Base-by-base conservation (phyloP, 73 alveolate genomes). In the Symbiodinium natans region DNA sequence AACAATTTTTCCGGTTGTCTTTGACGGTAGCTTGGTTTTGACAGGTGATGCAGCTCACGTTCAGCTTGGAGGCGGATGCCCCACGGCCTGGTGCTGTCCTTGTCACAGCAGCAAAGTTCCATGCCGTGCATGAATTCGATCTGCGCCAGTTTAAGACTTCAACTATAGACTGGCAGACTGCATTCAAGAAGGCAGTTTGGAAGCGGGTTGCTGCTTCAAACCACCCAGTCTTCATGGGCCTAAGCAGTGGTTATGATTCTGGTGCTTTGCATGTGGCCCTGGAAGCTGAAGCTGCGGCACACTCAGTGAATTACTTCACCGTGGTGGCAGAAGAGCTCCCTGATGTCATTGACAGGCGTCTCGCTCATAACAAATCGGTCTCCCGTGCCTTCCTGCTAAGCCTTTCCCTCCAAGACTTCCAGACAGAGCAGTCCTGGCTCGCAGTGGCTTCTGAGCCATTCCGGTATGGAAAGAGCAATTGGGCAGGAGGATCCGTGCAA, bases 401-500 rank as follows among this genome's bases (percentile, higher is more conserved):
- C 84, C 92, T 92, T 23, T 92, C 98, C 33, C 83, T 92, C 29
- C 54, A 48, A 52, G 98, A 92, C 84, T 92, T 92, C 42, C 98
- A 77, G 41, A 29, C 46, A 43, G 98, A 92, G 74, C 56, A 27
- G 17, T 5, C 54, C 43, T 92, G 98, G 98, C 39, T 92, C 82
- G 59, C 42, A n/a, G 33, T 15, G 25, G 17, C 41, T 29, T 74
- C 98, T 29, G 98, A 92, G 92, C 92, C 92, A 10, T 92, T 43
- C 63, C 38, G 41, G 43, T 92, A 92, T n/a, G 92, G 98, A 42
- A 85, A 40, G 36, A 63, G 90, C 29, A 92, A 92, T 38, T 92
- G 98, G 98, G 98, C 98, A 15, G 98, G 98, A 33, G 98, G 92
- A 36, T 92, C 98, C 21, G 98, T 92, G 41, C 98, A 92, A 38